Conservation (phyloP, 2,329 filamentous ascomycete genomes). For the Penicillium sp. region DNA sequence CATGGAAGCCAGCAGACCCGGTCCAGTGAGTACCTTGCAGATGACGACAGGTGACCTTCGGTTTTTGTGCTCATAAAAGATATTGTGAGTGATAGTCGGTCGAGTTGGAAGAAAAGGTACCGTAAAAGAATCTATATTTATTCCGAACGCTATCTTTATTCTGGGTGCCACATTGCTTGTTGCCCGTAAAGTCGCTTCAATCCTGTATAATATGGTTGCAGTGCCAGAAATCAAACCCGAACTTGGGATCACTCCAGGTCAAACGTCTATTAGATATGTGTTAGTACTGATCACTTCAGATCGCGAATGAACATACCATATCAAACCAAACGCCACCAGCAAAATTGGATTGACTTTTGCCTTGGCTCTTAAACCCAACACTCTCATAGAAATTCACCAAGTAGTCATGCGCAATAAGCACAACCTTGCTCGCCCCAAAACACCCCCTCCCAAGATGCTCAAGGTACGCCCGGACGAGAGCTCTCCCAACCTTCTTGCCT, state of each 20-base stretch:
- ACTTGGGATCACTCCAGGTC: neutral
- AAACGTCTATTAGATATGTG: neutral
- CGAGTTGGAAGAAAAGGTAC: neutral
- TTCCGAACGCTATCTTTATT: neutral
- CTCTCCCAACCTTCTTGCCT: constrained; percentile 14
- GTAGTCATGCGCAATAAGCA: constrained; percentile 21
- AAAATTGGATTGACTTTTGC: constrained; percentile 14
- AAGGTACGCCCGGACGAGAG: constrained; percentile 13
- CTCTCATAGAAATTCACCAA: constrained; percentile 18
- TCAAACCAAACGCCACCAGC: constrained; percentile 17
- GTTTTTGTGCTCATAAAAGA: neutral
- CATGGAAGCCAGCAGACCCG: neutral
- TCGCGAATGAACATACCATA: constrained; percentile 4
- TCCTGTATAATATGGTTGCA: neutral
- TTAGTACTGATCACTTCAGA: neutral
- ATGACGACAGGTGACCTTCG: neutral
- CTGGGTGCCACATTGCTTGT: neutral
- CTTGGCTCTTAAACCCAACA: constrained; percentile 13
- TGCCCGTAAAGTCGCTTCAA: neutral
- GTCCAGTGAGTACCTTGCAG: neutral
- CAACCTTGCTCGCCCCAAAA: neutral
- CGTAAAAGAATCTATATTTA: neutral
- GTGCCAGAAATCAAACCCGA: neutral
- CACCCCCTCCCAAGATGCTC: neutral
- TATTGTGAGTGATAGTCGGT: neutral